These are phyloP conservation scores for Boletus patriciae DNA, from an alignment of 768 basidiomycete genomes.

Conservation along the genomic window DNA sequence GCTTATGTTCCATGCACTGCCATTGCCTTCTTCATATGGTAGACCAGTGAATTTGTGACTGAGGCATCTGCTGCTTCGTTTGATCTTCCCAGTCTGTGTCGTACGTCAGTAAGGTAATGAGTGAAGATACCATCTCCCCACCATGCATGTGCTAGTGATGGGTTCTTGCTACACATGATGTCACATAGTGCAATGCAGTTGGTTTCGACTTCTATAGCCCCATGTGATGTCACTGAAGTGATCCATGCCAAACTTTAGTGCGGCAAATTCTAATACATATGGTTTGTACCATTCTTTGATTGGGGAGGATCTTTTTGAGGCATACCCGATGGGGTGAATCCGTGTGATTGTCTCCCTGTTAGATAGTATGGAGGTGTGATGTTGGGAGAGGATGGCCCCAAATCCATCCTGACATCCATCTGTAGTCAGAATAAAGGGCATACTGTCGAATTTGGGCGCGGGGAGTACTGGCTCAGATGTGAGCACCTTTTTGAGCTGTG, in stretches of 20 bases:
- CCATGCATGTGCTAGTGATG: slow-evolving; percentile 16
- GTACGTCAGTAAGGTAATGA: slow-evolving; percentile 4
- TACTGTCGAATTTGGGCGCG: slow-evolving; percentile 33
- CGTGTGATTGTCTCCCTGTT: background rate
- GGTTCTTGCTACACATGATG: slow-evolving; percentile 15
- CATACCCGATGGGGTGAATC: slow-evolving; percentile 8
- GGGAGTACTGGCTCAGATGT: slow-evolving; percentile 6
- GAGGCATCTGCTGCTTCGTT: slow-evolving; percentile 35
- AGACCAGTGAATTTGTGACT: slow-evolving; percentile 9
- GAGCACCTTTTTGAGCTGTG: slow-evolving; percentile 32
- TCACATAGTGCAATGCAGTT: slow-evolving; percentile 28
- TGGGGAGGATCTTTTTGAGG: too few species aligned
- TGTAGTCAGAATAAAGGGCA: slow-evolving; percentile 38
- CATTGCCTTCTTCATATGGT: slow-evolving; percentile 18
- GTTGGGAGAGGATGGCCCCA: slow-evolving; percentile 33
- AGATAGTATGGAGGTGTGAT: background rate
- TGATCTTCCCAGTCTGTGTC: slow-evolving; percentile 22
- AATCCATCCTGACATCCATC: slow-evolving; percentile 37
- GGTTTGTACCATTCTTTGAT: slow-evolving; percentile 37
- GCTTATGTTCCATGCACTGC: slow-evolving; percentile 33
- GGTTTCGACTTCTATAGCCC: slow-evolving; percentile 32
- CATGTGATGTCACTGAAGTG: slow-evolving; percentile 34
- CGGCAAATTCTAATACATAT: slow-evolving; percentile 38
- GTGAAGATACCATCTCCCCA: slow-evolving; percentile 27
- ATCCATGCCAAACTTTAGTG: slow-evolving; percentile 35